phyloP scores from a whole-genome alignment of 306 rosid genomes.

The Glycyrrhiza uralensis region DNA sequence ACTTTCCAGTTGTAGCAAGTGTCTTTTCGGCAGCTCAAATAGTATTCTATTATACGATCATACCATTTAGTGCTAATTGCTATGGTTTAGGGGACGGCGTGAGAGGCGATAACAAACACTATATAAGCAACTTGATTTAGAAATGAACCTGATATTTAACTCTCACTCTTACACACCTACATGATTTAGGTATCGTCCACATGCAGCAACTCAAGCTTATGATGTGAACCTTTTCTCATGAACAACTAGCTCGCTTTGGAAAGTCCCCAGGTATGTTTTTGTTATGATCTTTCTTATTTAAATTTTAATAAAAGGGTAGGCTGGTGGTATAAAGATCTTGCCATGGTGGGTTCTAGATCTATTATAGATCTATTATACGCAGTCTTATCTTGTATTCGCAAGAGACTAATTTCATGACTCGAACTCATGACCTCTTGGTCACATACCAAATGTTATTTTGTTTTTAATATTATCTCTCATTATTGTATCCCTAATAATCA shows the following conservation, averaged over 20 bases:
- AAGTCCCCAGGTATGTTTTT: not conserved
- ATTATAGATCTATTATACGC: too few relatives aligned
- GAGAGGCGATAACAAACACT: not conserved
- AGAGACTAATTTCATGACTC: too few relatives aligned
- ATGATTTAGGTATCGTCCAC: not conserved
- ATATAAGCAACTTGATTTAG: not conserved
- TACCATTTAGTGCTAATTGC: slow-evolving; percentile 10
- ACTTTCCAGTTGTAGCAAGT: not conserved
- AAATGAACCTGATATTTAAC: not conserved
- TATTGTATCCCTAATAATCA: not conserved
- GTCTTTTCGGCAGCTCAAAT: not conserved
- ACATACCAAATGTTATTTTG: too few relatives aligned
- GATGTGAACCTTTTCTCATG: not conserved
- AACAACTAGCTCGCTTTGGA: not conserved
- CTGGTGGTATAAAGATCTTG: not conserved
- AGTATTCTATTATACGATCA: not conserved
- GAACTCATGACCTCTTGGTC: too few relatives aligned
- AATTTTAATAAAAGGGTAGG: not conserved
- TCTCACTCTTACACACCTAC: not conserved
- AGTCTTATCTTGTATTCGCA: too few relatives aligned
- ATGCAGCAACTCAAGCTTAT: not conserved
- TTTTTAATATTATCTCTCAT: too few relatives aligned
- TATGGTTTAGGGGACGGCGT: not conserved
- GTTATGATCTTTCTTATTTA: not conserved
- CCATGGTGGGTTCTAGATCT: not conserved